Conservation (phyloP, 495 filamentous ascomycete genomes). For the Clohesyomyces aquaticus region DNA sequence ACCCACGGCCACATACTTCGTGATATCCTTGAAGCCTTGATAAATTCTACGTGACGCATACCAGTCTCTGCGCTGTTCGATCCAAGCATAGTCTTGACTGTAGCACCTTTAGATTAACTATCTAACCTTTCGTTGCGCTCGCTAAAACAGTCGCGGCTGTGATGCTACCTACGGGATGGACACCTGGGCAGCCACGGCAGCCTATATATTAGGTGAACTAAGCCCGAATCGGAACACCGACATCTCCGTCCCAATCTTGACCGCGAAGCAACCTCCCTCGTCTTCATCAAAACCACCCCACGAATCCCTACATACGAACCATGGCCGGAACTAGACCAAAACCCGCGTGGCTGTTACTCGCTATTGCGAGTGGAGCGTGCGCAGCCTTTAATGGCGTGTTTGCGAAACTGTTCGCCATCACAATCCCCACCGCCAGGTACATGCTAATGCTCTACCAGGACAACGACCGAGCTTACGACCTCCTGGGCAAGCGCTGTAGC, state of each 20-base stretch:
- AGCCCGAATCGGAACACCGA: too few relatives aligned
- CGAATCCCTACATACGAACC: not conserved
- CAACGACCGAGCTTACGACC: conserved; percentile 81
- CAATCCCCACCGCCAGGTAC: not conserved
- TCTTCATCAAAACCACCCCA: not conserved
- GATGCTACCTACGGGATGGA: too few relatives aligned
- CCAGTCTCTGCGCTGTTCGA: too few relatives aligned
- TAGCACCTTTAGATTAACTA: too few relatives aligned
- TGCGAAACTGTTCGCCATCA: conserved; percentile 76
- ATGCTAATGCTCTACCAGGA: conserved; percentile 54
- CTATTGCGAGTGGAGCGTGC: conserved; percentile 82
- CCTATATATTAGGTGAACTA: too few relatives aligned
- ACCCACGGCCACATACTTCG: too few relatives aligned
- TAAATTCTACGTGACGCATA: too few relatives aligned
- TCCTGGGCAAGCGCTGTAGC: conserved; percentile 68
- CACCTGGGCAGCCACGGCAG: too few relatives aligned
- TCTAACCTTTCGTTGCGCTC: too few relatives aligned
- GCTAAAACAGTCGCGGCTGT: too few relatives aligned
- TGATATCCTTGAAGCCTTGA: too few relatives aligned
- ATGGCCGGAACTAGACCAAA: conserved; percentile 26
- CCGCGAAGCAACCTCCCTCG: not conserved
- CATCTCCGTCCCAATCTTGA: not conserved
- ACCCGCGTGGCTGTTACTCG: conserved; percentile 73
- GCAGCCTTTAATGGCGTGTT: conserved; percentile 95
- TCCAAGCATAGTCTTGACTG: too few relatives aligned